Evolutionary conservation across 257 asterid species (phyloP).

Genomic region (Gynochthodes officinalis): DNA sequence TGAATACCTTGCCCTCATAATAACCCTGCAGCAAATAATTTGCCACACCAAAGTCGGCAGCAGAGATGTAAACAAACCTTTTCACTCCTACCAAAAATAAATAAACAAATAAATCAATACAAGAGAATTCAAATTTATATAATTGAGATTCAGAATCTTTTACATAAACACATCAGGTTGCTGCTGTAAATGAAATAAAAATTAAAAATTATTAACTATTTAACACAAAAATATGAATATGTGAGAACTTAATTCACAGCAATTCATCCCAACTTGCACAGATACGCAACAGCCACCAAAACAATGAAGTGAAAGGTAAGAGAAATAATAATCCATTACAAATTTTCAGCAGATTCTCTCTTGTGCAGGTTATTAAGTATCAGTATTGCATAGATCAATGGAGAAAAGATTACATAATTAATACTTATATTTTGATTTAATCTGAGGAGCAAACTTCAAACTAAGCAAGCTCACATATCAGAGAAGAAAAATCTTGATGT

Average conservation of each 20-base stretch:
- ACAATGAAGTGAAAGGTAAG: background rate
- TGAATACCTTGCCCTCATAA: conserved; percentile 72
- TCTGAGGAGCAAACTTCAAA: background rate
- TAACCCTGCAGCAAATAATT: conserved; percentile 66
- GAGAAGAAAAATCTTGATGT: background rate
- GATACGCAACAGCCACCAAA: background rate
- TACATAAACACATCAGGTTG: background rate
- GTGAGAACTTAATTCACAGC: background rate
- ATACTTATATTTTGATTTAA: background rate
- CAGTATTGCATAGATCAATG: background rate
- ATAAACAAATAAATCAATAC: background rate
- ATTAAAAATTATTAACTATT: background rate
- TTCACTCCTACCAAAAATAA: conserved; percentile 46
- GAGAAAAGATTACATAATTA: background rate
- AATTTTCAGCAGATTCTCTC: background rate
- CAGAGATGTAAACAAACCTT: conserved; percentile 74
- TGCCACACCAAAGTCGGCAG: conserved; percentile 80
- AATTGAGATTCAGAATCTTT: background rate
- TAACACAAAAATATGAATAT: background rate
- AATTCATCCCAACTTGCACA: background rate
- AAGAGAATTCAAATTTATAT: background rate
- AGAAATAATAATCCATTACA: background rate
- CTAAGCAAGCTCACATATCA: background rate
- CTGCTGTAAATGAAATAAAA: background rate
- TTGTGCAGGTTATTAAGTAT: background rate